A percentile compares a stretch with the other conserved stretches of the same genome.
phyloP scores from a whole-genome alignment of 202 grass and related monocot species.

The Dendrocalamus latiflorus region DNA sequence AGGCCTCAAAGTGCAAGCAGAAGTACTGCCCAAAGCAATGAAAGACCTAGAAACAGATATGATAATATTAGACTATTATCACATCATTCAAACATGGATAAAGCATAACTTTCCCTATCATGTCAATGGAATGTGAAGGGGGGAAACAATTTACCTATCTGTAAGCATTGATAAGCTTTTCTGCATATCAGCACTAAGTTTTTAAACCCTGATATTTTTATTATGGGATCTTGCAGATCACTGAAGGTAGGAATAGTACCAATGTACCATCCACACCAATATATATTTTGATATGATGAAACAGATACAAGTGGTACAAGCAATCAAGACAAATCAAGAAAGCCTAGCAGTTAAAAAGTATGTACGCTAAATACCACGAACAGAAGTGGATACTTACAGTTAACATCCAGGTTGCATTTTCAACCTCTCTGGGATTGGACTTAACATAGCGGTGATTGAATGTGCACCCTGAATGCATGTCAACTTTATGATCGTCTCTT shows the following conservation, averaged over 20 bases:
- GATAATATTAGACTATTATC: no score
- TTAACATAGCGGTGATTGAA: conserved; percentile 99
- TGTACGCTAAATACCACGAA: not conserved
- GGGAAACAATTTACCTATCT: no score
- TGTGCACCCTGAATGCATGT: conserved; percentile 89
- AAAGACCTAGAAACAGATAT: conserved; percentile 57
- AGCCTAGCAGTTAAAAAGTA: not conserved
- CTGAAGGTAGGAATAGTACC: not conserved
- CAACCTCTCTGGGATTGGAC: conserved; percentile 85
- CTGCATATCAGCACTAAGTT: not conserved
- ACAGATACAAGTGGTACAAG: conserved; percentile 4
- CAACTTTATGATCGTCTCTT: conserved; percentile 88
- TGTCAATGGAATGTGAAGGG: no score
- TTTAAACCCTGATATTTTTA: not conserved
- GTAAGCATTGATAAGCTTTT: no score
- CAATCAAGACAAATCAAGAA: conserved; percentile 8
- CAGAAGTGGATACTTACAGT: conserved; percentile 57
- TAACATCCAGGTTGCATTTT: conserved; percentile 98
- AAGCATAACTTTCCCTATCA: no score
- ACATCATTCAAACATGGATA: no score
- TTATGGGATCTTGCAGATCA: not conserved
- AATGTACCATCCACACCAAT: not conserved
- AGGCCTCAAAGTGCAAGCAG: conserved; percentile 94
- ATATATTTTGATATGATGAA: not conserved
- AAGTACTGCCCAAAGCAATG: conserved; percentile 94